Percentiles rank a stretch among this genome's conserved stretches.
phyloP scores from a whole-genome alignment of 306 rosid species.

The Vicia faba region DNA sequence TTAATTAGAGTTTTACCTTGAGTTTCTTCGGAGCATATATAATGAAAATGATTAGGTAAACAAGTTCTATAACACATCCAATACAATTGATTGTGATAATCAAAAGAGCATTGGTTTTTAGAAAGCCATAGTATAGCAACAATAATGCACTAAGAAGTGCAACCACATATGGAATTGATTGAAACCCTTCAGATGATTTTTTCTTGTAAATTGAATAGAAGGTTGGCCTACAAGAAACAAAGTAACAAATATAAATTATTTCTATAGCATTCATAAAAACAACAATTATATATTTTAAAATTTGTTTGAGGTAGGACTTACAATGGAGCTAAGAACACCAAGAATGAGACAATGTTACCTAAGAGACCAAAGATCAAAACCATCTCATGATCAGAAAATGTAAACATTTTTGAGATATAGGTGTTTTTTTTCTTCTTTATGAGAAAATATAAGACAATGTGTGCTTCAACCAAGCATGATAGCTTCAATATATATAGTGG shows the following conservation, averaged over 20 bases:
- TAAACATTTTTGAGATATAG: conserved; percentile 38
- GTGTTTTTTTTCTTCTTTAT: neutral
- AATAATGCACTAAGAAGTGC: conserved; percentile 67
- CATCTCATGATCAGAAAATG: conserved; percentile 43
- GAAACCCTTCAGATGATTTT: conserved; percentile 65
- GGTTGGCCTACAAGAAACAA: conserved; percentile 54
- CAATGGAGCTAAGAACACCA: conserved; percentile 79
- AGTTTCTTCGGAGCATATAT: conserved; percentile 54
- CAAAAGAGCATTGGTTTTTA: conserved; percentile 58
- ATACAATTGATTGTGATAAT: conserved; percentile 60
- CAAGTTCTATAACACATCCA: conserved; percentile 56
- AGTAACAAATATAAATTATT: neutral
- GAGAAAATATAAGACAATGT: conserved; percentile 21
- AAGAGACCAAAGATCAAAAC: conserved; percentile 61
- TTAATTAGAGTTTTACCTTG: conserved; percentile 42
- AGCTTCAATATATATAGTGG: conserved; percentile 38
- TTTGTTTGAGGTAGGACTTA: conserved; percentile 42
- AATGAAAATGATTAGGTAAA: conserved; percentile 48
- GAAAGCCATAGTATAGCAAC: conserved; percentile 59
- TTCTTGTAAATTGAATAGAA: conserved; percentile 63
- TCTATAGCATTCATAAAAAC: neutral
- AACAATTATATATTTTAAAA: neutral
- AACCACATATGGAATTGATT: conserved; percentile 65
- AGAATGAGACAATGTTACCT: conserved; percentile 68
- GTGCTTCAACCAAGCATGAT: conserved; percentile 36